Conservation (phyloP, 495 filamentous ascomycete species). For the Penicillium desertorum region DNA sequence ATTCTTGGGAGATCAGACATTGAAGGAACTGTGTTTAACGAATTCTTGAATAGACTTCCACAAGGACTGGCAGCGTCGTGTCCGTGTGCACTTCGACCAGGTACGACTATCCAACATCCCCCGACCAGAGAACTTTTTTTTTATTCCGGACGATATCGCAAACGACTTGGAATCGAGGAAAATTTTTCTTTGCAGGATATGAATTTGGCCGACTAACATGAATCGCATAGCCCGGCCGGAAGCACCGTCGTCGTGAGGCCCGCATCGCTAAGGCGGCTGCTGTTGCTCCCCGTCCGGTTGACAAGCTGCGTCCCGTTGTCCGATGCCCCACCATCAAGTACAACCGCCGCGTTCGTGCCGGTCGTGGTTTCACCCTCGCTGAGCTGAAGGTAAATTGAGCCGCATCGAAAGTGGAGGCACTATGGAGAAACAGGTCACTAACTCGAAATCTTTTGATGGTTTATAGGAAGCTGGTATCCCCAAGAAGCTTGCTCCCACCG, state of each 20-base stretch:
- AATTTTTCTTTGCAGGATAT: conserved; percentile 15
- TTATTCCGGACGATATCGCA: conserved; percentile 21
- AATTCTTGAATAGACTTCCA: conserved; percentile 76
- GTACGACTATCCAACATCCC: conserved; percentile 53
- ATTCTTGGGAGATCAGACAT: conserved; percentile 17
- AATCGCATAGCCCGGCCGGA: conserved; percentile 78
- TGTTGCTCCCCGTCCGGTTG: conserved; percentile 92
- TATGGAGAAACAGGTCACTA: conserved; percentile 14
- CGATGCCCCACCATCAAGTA: conserved; percentile 95
- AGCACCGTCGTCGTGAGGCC: conserved; percentile 83
- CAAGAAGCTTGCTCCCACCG: conserved; percentile 87
- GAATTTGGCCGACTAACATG: conserved; percentile 34
- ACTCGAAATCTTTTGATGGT: conserved; percentile 12
- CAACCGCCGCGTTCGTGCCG: conserved; percentile 95
- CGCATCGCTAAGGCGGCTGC: conserved; percentile 89
- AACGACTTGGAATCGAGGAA: conserved; percentile 20
- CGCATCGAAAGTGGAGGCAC: conserved; percentile 12
- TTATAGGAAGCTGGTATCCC: conserved; percentile 89
- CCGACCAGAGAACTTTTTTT: conserved; percentile 18
- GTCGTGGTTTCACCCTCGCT: conserved; percentile 93
- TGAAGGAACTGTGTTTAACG: conserved; percentile 31
- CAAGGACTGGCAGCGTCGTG: conserved; percentile 99
- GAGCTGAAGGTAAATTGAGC: conserved; percentile 84
- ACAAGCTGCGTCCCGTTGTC: conserved; percentile 93
- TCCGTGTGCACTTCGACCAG: conserved; percentile 99